Percentiles rank a stretch among this genome's conserved stretches.
Conservation (phyloP, 2,329 filamentous ascomycete genomes). For the Emergomyces pasteurianus region DNA sequence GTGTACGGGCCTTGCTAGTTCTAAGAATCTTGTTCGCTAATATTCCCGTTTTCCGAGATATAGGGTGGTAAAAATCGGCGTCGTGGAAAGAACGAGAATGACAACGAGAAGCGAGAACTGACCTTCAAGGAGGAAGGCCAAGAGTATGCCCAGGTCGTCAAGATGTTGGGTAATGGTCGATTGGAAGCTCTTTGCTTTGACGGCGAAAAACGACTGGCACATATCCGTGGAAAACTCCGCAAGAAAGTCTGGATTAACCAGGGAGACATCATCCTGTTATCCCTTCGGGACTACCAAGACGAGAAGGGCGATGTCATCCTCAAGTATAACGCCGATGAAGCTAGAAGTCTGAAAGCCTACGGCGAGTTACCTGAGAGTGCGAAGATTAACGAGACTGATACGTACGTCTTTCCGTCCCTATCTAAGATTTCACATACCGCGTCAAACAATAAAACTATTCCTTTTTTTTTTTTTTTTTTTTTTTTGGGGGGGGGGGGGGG, state of each 20-base stretch:
- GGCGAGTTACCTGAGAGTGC: constrained; percentile 93
- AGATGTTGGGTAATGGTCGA: constrained; percentile 93
- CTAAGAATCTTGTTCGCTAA: constrained; percentile 17
- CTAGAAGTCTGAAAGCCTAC: constrained; percentile 88
- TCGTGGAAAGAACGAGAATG: constrained; percentile 98
- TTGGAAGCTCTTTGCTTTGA: constrained; percentile 94
- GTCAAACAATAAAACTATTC: neutral
- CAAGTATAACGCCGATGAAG: constrained; percentile 94
- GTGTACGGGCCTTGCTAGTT: neutral
- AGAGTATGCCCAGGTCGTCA: constrained; percentile 77
- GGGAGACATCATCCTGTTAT: constrained; percentile 83
- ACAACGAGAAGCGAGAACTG: constrained; percentile 97
- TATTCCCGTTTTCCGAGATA: constrained; percentile 16
- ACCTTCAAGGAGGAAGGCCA: constrained; percentile 99
- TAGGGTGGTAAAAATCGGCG: constrained; percentile 96
- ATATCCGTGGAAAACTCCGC: constrained; percentile 89
- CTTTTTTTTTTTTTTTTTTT: too few relatives aligned
- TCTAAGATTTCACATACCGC: neutral
- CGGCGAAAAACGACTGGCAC: constrained; percentile 71
- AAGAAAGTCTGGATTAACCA: constrained; percentile 99
- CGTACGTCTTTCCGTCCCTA: constrained; percentile 44
- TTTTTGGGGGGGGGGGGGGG: too few relatives aligned
- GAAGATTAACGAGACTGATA: constrained; percentile 99
- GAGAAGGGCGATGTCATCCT: constrained; percentile 88
- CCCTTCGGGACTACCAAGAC: constrained; percentile 84